Percentiles rank a stretch among this genome's conserved stretches.
phyloP scores from a whole-genome alignment of 73 alveolate species.

The Diophrys appendiculata region DNA sequence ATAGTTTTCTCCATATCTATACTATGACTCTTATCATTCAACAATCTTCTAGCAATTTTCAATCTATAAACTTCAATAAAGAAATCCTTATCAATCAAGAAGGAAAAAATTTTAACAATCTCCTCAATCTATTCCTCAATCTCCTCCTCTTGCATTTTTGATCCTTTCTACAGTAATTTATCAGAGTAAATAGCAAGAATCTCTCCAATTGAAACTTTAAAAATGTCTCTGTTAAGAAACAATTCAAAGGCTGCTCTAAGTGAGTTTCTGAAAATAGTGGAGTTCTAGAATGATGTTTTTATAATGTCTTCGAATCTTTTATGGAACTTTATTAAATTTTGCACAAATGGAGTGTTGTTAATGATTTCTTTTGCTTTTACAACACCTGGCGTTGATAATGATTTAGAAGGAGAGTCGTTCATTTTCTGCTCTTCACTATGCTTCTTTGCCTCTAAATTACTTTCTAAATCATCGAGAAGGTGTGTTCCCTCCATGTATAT shows the following conservation, averaged over 20 bases:
- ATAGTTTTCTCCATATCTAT: conserved; percentile 66
- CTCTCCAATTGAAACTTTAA: conserved; percentile 53
- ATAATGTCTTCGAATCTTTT: conserved; percentile 41
- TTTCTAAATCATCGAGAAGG: conserved; percentile 11
- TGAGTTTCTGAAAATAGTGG: conserved; percentile 43
- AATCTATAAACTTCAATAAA: conserved; percentile 74
- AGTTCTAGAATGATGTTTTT: conserved; percentile 42
- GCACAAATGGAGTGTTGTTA: conserved; percentile 23
- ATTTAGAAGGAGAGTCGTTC: no score
- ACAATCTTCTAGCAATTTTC: conserved; percentile 73
- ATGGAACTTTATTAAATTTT: conserved; percentile 27
- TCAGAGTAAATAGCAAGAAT: conserved; percentile 53
- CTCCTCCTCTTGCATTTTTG: conserved; percentile 15
- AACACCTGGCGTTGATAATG: no score
- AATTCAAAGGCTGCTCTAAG: conserved; percentile 47
- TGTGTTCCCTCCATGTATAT: conserved; percentile 33
- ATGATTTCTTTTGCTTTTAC: conserved; percentile 41
- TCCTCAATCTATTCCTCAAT: conserved; percentile 45
- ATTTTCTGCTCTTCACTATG: no score
- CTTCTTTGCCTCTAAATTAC: not conserved
- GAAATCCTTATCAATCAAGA: conserved; percentile 76
- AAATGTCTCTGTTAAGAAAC: conserved; percentile 44
- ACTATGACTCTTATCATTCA: conserved; percentile 63
- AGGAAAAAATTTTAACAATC: conserved; percentile 67
- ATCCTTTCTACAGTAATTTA: conserved; percentile 52